Evolutionary conservation across 2,329 filamentous ascomycete species (phyloP), one percentile per base, ranked within the genome.

Genomic region (Diaporthe citrichinensis): DNA sequence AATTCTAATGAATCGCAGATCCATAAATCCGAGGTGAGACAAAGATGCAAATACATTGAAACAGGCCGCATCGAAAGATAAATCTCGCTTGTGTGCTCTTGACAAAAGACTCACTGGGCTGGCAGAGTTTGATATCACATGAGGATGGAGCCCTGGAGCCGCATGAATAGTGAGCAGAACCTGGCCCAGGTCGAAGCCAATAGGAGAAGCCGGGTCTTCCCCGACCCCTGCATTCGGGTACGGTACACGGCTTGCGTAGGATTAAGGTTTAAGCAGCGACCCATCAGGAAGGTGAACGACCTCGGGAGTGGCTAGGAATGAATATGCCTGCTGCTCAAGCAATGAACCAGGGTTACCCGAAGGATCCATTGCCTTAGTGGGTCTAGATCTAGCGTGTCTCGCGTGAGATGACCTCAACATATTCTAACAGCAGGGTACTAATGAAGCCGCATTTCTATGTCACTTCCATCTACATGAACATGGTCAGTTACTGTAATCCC

Each of bases 141-240:
- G 9, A 6, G 14, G 20, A 39, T 12, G n/a, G 20, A 17, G 65
- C 6, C 23, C 1, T 53, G 8, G 46, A 68, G 65, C 65, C 65
- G 65, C 65, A 53, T 68, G 41, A 17, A 34, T 25, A 25, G 34
- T 12, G n/a, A 34, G 6, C 17, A 31, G 46, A 31, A 25, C 23
- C 14, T 68, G 62, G 20, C 31, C 23, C 7, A 25, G 15, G 23
- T 14, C 31, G 14, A 53, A 53, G 28, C 65, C 65, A 68, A 68
- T 68, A 28, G 65, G 65, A 51, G 39, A 23, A 2, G 17, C 28
- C 20, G 55, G 6, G 7, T 10, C 5, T 25, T 61, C 46, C 65
- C 46, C 65, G 65, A 68, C 23, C 65, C 46, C 46, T 68, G 65
- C 14, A 28, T 12, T 20, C 46, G 46, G 65, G 65, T 68, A 68